A percentile compares a stretch with the other conserved stretches of the same genome.
Evolutionary conservation across 192 early-diverging fungal genomes (phyloP).

Genomic region (Coemansia reversa): DNA sequence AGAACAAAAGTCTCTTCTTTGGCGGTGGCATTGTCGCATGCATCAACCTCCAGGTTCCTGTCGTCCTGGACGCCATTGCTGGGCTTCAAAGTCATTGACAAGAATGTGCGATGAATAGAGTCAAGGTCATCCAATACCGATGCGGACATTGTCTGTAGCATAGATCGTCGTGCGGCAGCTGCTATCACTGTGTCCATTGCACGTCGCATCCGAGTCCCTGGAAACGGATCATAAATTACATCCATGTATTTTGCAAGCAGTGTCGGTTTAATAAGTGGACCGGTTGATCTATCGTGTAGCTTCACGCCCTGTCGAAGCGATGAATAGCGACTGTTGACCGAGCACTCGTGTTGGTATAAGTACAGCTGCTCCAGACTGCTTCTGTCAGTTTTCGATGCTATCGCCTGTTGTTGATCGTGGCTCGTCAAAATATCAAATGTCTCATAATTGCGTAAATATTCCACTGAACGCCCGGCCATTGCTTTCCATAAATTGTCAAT

Average conservation of each 20-base stretch:
- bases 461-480: background rate
- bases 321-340: background rate
- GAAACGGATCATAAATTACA: conserved; percentile 4
- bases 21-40: background rate
- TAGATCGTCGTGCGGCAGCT: conserved; percentile 2
- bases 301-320: conserved; percentile 3
- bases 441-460: conserved; percentile 12
- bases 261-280: conserved; percentile 5
- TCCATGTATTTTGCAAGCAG: background rate
- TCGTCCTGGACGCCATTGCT: background rate
- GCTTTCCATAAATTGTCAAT: conserved; percentile 6
- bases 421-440: background rate
- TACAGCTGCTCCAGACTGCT: conserved; percentile 8
- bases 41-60: background rate
- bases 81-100: background rate
- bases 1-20: conserved; percentile 9
- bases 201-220: conserved; percentile 35
- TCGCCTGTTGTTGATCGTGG: background rate
- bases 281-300: background rate
- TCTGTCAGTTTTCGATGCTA: background rate
- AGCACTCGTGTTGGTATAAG: background rate
- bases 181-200: conserved; percentile 20
- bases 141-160: background rate
- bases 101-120: conserved; percentile 12
- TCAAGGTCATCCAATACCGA: conserved; percentile 4